phyloP scores from a whole-genome alignment of 176 grass and related monocot genomes.

The Raddia distichophylla region DNA sequence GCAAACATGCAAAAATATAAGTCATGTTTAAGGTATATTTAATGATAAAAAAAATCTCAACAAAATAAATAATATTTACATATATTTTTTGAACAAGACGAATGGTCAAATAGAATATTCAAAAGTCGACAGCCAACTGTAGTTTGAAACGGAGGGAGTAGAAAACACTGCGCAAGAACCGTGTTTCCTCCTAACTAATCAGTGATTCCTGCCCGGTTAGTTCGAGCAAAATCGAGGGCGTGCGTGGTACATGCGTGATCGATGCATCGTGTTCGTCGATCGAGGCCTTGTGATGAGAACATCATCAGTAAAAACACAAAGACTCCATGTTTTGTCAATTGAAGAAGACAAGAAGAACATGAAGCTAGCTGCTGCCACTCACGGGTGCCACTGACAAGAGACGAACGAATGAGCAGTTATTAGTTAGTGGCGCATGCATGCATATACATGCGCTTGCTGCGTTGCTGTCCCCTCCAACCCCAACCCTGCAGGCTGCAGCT shows the following conservation, averaged over 20 bases:
- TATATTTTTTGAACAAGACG: too few relatives aligned
- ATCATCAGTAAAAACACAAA: neutral
- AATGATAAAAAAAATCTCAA: too few relatives aligned
- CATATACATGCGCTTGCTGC: neutral
- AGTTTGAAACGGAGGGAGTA: too few relatives aligned
- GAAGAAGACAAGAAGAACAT: neutral
- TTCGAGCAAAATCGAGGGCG: neutral
- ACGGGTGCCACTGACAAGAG: neutral
- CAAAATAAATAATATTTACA: too few relatives aligned
- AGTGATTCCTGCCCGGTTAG: neutral
- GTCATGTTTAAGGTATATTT: too few relatives aligned
- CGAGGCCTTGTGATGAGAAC: too few relatives aligned
- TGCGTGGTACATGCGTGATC: too few relatives aligned
- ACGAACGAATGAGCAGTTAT: neutral
- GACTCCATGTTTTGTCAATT: neutral
- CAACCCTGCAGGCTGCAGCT: neutral
- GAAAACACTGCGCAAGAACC: neutral
- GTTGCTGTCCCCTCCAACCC: neutral
- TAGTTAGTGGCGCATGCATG: neutral
- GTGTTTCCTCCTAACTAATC: neutral
- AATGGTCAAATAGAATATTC: too few relatives aligned
- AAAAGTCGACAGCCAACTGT: too few relatives aligned
- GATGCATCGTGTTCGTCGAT: too few relatives aligned
- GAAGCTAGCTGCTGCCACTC: neutral
- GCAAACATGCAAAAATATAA: too few relatives aligned